Evolutionary conservation across 225 moss, liverwort and hornwort genomes (phyloP).

Genomic region (Pleurozium schreberi): DNA sequence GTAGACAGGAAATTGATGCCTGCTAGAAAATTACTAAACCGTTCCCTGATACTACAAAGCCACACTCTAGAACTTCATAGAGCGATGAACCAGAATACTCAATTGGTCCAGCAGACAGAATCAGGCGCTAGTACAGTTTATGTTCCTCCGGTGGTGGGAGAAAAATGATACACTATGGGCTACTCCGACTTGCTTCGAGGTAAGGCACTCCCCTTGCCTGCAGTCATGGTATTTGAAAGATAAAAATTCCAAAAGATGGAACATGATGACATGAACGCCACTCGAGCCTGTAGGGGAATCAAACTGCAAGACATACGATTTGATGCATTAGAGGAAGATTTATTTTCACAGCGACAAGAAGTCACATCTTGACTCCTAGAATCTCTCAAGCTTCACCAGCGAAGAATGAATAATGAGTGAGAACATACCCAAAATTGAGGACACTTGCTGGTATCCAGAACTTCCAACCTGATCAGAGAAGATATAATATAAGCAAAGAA

Average conservation of each 20-base stretch:
- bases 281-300: constrained; percentile 66
- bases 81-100: not conserved
- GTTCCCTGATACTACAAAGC: not conserved
- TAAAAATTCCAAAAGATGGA: constrained; percentile 98
- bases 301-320: constrained; percentile 27
- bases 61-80: not conserved
- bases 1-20: not conserved
- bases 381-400: not conserved
- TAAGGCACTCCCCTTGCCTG: constrained; percentile 13
- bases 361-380: not conserved
- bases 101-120: not conserved
- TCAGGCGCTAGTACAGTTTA: not conserved
- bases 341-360: not conserved
- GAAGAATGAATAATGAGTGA: not conserved
- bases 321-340: not conserved
- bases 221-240: constrained; percentile 60
- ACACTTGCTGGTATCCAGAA: constrained; percentile 91
- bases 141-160: not conserved
- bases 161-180: not conserved
- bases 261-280: constrained; percentile 92
- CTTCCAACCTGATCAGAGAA: constrained; percentile 70
- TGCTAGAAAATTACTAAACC: not conserved
- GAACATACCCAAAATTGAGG: constrained; percentile 70
- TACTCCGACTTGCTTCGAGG: constrained; percentile 36
- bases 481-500: not conserved